Conservation (phyloP, 2,329 filamentous ascomycete species). For the Pyrenophora tritici-repentis region DNA sequence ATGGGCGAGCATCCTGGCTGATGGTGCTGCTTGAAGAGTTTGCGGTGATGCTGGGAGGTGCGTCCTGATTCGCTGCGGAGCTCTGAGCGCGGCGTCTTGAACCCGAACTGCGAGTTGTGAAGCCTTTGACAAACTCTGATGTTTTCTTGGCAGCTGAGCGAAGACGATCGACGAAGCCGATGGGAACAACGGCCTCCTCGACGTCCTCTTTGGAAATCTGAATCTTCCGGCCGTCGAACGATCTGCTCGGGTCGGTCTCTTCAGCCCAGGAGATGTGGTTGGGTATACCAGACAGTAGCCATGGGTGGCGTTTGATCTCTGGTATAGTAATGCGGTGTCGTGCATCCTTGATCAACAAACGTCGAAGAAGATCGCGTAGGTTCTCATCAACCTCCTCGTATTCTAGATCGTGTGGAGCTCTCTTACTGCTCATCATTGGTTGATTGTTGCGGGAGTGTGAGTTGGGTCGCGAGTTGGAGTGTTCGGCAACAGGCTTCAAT, state of each 20-base stretch:
- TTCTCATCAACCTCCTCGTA: constrained; percentile 87
- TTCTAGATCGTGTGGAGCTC: constrained; percentile 75
- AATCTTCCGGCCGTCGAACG: constrained; percentile 80
- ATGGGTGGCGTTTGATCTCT: constrained; percentile 92
- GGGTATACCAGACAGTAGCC: constrained; percentile 79
- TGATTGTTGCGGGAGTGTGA: constrained; percentile 54
- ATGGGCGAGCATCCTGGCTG: constrained; percentile 58
- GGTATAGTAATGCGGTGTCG: constrained; percentile 83
- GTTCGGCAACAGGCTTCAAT: constrained; percentile 69
- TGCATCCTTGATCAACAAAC: constrained; percentile 87
- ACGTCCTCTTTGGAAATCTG: constrained; percentile 93
- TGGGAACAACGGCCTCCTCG: constrained; percentile 84
- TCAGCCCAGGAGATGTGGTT: constrained; percentile 86
- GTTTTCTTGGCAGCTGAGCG: constrained; percentile 68
- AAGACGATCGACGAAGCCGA: constrained; percentile 84
- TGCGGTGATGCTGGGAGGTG: constrained; percentile 58
- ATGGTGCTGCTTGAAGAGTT: constrained; percentile 61
- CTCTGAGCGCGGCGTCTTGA: constrained; percentile 62
- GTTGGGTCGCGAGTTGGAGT: constrained; percentile 51
- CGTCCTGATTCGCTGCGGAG: constrained; percentile 59
- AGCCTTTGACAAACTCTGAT: constrained; percentile 35
- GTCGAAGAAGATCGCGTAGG: constrained; percentile 75
- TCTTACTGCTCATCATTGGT: constrained; percentile 67
- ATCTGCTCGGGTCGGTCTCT: constrained; percentile 82
- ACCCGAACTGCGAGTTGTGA: constrained; percentile 36